Conservation (phyloP, 2,329 filamentous ascomycete species). For the Zasmidium angulare region DNA sequence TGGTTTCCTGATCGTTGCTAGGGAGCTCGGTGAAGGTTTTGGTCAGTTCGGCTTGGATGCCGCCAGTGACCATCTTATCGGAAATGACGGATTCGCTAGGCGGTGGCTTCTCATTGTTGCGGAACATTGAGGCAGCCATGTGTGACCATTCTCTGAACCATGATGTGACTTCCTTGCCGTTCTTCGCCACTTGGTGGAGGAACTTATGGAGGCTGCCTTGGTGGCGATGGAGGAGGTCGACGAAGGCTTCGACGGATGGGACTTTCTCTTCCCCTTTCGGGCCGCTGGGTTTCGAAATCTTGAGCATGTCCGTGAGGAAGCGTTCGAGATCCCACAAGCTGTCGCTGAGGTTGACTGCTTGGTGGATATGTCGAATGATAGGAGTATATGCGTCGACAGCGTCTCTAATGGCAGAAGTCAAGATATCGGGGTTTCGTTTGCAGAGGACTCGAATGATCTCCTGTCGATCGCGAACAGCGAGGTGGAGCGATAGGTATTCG, state of each 20-base stretch:
- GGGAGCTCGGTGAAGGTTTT: conserved; percentile 50
- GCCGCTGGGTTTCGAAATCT: conserved; percentile 43
- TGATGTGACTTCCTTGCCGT: conserved; percentile 64
- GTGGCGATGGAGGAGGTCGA: conserved; percentile 65
- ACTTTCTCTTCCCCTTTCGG: conserved; percentile 33
- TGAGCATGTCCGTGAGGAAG: conserved; percentile 72
- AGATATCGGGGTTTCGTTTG: conserved; percentile 66
- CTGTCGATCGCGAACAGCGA: conserved; percentile 72
- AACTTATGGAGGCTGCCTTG: conserved; percentile 65
- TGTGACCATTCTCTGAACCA: conserved; percentile 64
- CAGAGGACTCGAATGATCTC: conserved; percentile 68
- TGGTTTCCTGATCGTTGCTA: conserved; percentile 42
- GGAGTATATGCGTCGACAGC: conserved; percentile 69
- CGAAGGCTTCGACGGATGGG: conserved; percentile 71
- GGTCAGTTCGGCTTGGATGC: conserved; percentile 43
- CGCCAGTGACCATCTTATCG: conserved; percentile 40
- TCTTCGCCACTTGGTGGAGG: conserved; percentile 67
- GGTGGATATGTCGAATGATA: conserved; percentile 70
- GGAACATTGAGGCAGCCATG: conserved; percentile 58
- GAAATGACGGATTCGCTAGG: conserved; percentile 22
- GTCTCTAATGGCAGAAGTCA: conserved; percentile 68
- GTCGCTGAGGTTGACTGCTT: conserved; percentile 68
- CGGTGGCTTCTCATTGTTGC: conserved; percentile 29
- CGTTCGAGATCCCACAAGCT: conserved; percentile 66
- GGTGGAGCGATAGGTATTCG: conserved; percentile 69